These are phyloP conservation scores for Purshia tridentata DNA, from an alignment of 306 rosid species.

Conservation along the genomic window DNA sequence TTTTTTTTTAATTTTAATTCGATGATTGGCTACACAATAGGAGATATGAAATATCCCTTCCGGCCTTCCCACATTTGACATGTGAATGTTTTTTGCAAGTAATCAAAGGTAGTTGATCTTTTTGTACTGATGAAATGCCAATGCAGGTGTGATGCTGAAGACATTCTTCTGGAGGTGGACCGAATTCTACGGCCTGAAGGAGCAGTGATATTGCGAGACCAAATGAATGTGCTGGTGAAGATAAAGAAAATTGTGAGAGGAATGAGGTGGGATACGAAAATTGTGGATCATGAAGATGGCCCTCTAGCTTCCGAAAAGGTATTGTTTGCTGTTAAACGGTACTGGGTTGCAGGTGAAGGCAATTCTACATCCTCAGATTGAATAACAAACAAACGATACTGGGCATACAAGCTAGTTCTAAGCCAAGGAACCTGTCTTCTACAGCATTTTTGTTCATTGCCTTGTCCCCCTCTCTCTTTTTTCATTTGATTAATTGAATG, in stretches of 20 bases:
- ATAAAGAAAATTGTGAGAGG: conserved; percentile 56
- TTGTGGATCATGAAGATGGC: conserved; percentile 85
- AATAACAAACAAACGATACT: conserved; percentile 8
- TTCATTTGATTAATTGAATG: not conserved
- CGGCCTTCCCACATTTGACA: too few species aligned
- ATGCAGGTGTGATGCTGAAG: conserved; percentile 60
- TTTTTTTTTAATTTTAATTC: too few species aligned
- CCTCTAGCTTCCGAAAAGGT: conserved; percentile 67
- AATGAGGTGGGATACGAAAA: conserved; percentile 76
- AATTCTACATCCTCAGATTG: conserved; percentile 41
- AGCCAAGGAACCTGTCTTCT: not conserved
- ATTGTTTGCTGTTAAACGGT: conserved; percentile 68
- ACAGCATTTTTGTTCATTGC: conserved; percentile 16
- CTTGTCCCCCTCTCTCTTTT: not conserved
- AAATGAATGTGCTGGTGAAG: conserved; percentile 45
- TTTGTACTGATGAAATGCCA: conserved; percentile 12
- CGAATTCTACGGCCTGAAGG: conserved; percentile 83
- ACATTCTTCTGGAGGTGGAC: conserved; percentile 82
- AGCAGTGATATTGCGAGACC: conserved; percentile 71
- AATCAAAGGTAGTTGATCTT: not conserved
- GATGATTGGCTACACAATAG: too few species aligned
- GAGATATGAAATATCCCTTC: too few species aligned
- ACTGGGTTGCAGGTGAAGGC: conserved; percentile 68
- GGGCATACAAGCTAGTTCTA: not conserved
- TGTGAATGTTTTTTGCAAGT: not conserved